A percentile compares a stretch with the other conserved stretches of the same genome.
Conservation (phyloP, 139 green algal species). For the Chlamydomonas sp. region DNA sequence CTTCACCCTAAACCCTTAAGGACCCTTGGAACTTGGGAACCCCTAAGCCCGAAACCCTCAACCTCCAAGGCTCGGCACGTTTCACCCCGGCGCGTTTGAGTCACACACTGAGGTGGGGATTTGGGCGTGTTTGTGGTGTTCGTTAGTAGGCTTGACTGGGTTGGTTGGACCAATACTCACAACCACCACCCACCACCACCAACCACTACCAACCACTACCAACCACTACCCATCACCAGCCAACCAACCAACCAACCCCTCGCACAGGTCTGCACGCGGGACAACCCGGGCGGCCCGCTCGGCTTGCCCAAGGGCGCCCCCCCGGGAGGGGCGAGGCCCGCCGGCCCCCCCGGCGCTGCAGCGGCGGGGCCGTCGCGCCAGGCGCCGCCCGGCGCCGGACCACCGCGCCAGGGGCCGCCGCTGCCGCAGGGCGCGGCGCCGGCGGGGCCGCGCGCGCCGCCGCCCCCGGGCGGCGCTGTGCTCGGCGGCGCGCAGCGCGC, state of each 20-base stretch:
- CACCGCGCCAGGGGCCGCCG: neutral
- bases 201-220: too few species aligned
- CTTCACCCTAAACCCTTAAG: too few species aligned
- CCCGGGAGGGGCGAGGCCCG: neutral
- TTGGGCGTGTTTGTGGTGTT: too few species aligned
- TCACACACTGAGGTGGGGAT: slow-evolving; percentile 33
- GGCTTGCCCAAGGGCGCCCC: slow-evolving; percentile 16
- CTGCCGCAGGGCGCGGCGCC: neutral
- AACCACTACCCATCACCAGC: too few species aligned
- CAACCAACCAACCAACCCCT: too few species aligned
- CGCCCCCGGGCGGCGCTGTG: neutral
- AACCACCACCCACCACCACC: too few species aligned
- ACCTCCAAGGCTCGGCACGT: too few species aligned
- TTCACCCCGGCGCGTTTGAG: slow-evolving; percentile 35
- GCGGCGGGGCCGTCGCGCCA: neutral
- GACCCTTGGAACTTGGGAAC: too few species aligned
- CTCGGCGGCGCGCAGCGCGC: neutral
- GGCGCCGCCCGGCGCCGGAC: neutral
- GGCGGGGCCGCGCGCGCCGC: neutral
- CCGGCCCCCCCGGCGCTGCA: neutral
- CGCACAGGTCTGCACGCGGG: slow-evolving; percentile 34
- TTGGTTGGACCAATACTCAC: too few species aligned
- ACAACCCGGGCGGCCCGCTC: slow-evolving; percentile 39
- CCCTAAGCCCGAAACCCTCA: too few species aligned
- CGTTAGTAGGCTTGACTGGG: too few species aligned